Percentiles rank a stretch among this genome's conserved stretches.
Conservation (phyloP, 2,329 filamentous ascomycete species). For the Aspergillus eucalypticola region DNA sequence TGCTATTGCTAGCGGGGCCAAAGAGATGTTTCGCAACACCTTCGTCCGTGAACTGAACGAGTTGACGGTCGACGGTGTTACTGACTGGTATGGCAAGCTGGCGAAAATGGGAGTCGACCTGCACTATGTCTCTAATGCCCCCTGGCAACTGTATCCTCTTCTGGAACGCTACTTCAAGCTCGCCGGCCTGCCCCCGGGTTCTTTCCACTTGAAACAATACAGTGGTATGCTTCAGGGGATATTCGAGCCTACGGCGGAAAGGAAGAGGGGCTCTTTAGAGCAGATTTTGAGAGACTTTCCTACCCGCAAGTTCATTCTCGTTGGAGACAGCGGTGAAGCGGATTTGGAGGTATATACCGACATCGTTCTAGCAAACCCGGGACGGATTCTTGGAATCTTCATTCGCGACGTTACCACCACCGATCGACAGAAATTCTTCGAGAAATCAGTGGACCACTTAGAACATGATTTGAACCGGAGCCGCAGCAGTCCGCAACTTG, state of each 20-base stretch:
- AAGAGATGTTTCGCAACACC: conserved; percentile 94
- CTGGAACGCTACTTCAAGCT: conserved; percentile 80
- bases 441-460: conserved; percentile 55
- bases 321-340: conserved; percentile 94
- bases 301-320: conserved; percentile 80
- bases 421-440: conserved; percentile 73
- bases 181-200: conserved; percentile 79
- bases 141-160: conserved; percentile 94
- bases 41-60: conserved; percentile 85
- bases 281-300: conserved; percentile 88
- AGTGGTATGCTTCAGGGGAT: conserved; percentile 96
- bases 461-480: conserved; percentile 26
- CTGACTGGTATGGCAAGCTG: conserved; percentile 82
- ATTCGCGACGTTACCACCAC: conserved; percentile 93
- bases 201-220: conserved; percentile 94
- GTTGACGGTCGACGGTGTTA: conserved; percentile 81
- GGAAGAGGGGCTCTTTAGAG: conserved; percentile 86
- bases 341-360: conserved; percentile 98
- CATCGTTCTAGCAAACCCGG: conserved; percentile 79
- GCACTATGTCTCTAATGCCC: conserved; percentile 99
- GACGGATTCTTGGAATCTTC: conserved; percentile 81
- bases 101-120: conserved; percentile 79
- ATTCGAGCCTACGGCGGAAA: conserved; percentile 93
- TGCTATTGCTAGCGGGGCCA: conserved; percentile 80
- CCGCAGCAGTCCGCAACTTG: conserved; percentile 28